Base-by-base conservation (phyloP, 176 grass and related monocot genomes). In the Triticum turgidum region DNA sequence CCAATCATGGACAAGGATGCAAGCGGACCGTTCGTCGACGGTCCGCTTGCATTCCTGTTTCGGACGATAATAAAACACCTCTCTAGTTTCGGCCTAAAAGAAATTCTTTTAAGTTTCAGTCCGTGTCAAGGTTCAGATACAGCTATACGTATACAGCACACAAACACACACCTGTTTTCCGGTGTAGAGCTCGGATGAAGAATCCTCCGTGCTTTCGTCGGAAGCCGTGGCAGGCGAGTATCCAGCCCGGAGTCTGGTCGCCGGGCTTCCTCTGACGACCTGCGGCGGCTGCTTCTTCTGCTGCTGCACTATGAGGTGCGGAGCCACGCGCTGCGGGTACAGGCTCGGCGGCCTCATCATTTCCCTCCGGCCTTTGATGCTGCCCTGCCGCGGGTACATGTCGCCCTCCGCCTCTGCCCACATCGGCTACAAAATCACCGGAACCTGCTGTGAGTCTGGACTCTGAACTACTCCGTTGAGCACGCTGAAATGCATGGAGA, bases 261-360 rank as follows among this genome's bases (percentile, higher is more conserved):
- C 77, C 30, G 78, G 77, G 83, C 73, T 91, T 62, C 73, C 77
- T 59, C 69, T 59, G 11, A 58, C 73, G 1, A 73, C 22, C 56
- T 77, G 73, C 34, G 76, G 70, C 34, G 76, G 41, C 68, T 41
- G 35, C 80, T 32, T 68, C 45, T 85, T 68, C 45, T 85, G 83
- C 82, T 82, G 77, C 58, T 72, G 80, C 47, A 91, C 32, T 38
- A 94, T 84, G 81, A 94, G 85, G 69, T 94, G 87, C n/a, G 89
- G 89, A 42, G 89, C 25, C 17, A 94, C 92, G 38, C 92, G 88
- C 77, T 94, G 92, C 65, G 92, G 92, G 83, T 89, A 94, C 39
- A 89, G 82, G 79, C 89, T 78, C 6, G 89, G 92, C 47, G 77
- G 72, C 83, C 86, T 85, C 79, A 78, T 14, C 22, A 89, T 69